Conservation (phyloP, 2,329 filamentous ascomycete genomes). For the Cladosporium sp. region DNA sequence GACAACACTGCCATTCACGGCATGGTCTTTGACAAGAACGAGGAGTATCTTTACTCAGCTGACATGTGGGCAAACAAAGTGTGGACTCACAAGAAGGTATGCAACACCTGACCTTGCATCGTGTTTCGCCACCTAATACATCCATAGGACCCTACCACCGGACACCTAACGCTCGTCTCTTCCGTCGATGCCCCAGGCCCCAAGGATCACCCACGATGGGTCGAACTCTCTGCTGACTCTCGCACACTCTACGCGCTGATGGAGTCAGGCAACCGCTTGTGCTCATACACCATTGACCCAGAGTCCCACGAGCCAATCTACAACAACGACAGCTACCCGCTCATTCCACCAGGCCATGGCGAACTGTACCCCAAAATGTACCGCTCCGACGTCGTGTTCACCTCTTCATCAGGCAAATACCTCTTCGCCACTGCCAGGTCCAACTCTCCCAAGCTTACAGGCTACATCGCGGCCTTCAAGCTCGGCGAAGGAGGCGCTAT, state of each 20-base stretch:
- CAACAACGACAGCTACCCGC: constrained; percentile 73
- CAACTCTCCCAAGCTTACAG: constrained; percentile 73
- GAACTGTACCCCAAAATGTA: constrained; percentile 66
- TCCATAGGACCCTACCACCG: constrained; percentile 52
- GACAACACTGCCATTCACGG: constrained; percentile 73
- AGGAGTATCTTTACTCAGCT: constrained; percentile 76
- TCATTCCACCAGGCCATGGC: constrained; percentile 72
- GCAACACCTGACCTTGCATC: not conserved
- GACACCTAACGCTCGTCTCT: constrained; percentile 69
- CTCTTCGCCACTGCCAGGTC: constrained; percentile 84
- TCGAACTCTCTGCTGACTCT: constrained; percentile 77
- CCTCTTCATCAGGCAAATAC: constrained; percentile 69
- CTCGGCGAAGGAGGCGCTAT: constrained; percentile 68
- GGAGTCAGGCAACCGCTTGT: constrained; percentile 84
- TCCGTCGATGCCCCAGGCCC: constrained; percentile 69
- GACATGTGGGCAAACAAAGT: constrained; percentile 77
- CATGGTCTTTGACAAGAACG: constrained; percentile 76
- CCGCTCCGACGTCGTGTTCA: constrained; percentile 79
- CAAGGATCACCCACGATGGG: constrained; percentile 83
- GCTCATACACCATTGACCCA: constrained; percentile 78
- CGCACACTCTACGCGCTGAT: constrained; percentile 83
- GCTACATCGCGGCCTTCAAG: constrained; percentile 80
- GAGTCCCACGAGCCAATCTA: constrained; percentile 73
- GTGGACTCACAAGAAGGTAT: constrained; percentile 75
- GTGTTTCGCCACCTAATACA: not conserved